These are phyloP conservation scores for Entoloma clypeatum DNA, from an alignment of 1,284 basidiomycete species.

Conservation along the genomic window DNA sequence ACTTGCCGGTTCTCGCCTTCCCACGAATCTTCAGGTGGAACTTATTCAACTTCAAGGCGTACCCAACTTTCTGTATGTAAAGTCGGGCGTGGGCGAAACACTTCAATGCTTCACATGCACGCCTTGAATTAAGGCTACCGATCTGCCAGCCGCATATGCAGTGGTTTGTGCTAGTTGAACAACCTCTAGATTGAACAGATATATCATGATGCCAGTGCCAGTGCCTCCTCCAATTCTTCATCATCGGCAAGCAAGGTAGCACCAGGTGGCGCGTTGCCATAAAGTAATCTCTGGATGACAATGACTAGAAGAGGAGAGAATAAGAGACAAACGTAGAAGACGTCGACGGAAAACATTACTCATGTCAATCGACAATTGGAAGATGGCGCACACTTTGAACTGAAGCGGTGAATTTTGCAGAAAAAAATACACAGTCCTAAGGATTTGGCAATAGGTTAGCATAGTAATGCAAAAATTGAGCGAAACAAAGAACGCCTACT, in stretches of 20 bases:
- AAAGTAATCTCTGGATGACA: conserved; percentile 63
- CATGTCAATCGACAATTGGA: conserved; percentile 74
- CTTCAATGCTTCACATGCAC: no score
- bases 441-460: conserved; percentile 6
- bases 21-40: no score
- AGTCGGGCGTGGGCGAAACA: no score
- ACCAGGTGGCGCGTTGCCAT: conserved; percentile 61
- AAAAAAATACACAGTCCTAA: conserved; percentile 78
- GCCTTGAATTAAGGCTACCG: no score
- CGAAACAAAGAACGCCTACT: conserved; percentile 43
- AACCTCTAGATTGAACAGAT: no score
- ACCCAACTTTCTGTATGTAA: no score
- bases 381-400: conserved; percentile 77
- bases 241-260: conserved; percentile 45
- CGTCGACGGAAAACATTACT: conserved; percentile 42
- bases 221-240: conserved; percentile 70
- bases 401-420: conserved; percentile 64
- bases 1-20: no score
- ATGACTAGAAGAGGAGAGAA: conserved; percentile 47
- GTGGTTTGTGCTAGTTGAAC: no score
- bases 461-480: conserved; percentile 14
- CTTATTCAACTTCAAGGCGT: no score
- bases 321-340: conserved; percentile 7
- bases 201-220: conserved; percentile 20
- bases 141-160: no score